phyloP scores from a whole-genome alignment of 768 basidiomycete species.

The Auriscalpium vulgare region DNA sequence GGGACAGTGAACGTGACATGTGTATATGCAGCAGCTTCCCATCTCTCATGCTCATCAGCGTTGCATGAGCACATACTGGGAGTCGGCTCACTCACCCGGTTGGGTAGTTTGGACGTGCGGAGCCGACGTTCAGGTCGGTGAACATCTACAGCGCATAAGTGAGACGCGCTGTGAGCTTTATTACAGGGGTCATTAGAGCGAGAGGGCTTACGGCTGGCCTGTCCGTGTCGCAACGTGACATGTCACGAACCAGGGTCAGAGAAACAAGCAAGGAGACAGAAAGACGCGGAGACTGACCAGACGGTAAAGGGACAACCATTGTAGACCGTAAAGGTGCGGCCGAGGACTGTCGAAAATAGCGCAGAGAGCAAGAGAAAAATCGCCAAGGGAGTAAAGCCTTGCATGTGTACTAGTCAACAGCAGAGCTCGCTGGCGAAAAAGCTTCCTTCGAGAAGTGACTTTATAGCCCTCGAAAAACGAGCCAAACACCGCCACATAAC shows the following conservation, averaged over 20 bases:
- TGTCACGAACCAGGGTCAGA: background rate
- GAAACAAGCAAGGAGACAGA: background rate
- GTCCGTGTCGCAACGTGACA: background rate
- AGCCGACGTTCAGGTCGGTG: conserved; percentile 47
- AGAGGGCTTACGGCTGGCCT: background rate
- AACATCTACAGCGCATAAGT: conserved; percentile 34
- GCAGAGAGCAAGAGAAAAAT: too few relatives aligned
- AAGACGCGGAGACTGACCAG: background rate
- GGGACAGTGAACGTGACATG: conserved; percentile 45
- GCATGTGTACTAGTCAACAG: too few relatives aligned
- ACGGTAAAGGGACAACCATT: background rate
- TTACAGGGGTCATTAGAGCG: too few relatives aligned
- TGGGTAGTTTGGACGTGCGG: conserved; percentile 31
- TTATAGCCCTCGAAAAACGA: too few relatives aligned
- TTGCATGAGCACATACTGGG: background rate
- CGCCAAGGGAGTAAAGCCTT: too few relatives aligned
- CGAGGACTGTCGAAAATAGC: too few relatives aligned
- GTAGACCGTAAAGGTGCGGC: background rate
- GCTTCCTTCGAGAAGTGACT: too few relatives aligned
- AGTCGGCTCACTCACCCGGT: conserved; percentile 34
- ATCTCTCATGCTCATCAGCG: conserved; percentile 16
- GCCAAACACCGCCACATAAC: too few relatives aligned
- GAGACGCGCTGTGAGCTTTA: background rate
- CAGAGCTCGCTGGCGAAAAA: too few relatives aligned
- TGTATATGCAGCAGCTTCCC: conserved; percentile 28